Base-by-base conservation (phyloP, 2,329 filamentous ascomycete species). In the Aspergillus intermedius region DNA sequence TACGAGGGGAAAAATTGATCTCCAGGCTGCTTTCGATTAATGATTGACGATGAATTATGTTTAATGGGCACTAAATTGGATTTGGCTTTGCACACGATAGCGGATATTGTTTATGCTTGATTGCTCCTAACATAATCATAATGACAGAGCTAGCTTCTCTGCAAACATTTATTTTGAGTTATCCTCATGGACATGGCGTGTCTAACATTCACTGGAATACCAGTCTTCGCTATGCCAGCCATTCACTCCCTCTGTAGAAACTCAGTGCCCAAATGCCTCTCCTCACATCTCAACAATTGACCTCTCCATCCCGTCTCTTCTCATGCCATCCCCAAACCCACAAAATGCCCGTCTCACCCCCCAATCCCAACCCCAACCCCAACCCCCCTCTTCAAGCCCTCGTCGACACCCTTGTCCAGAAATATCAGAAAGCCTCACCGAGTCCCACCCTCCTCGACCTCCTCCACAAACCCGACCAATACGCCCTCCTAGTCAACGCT, bases 1-100 rank as follows among this genome's bases (percentile, higher is more conserved):
- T 87, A 82, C 66, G 54, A 61, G 40, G 59, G 65, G 51, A 60
- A 55, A 32, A 67, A 66, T 42, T 63, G 47, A 28, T 21, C 8
- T 21, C 10, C 5, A 10, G 15, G 17, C 17, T 40, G 17, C 15
- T 12, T 19, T 21, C 15, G 5, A 10, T 19, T 40, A 10, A 12
- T 19, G 15, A 19, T 25, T 43, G 22, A 28, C 30, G 12, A 43
- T 28, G 41, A 30, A 30, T 42, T 21, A 43, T 21, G 17, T 17
- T 22, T 40, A 21, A 35, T n/a, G 34, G 10, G 21, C 13, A 17
- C 32, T 35, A 17, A 17, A 35, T 17, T 35, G 34, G n/a, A 17
- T 35, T n/a, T 35, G 13, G 9, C 5, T 17, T 17, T 35, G 34
- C 25, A 30, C 12, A 30, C 10, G 25, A 30, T 30, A 12, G 10